Evolutionary conservation across 1,284 basidiomycete species (phyloP), one percentile per base, ranked within the genome.

Genomic region (Pseudomicrostroma phylloplanum): DNA sequence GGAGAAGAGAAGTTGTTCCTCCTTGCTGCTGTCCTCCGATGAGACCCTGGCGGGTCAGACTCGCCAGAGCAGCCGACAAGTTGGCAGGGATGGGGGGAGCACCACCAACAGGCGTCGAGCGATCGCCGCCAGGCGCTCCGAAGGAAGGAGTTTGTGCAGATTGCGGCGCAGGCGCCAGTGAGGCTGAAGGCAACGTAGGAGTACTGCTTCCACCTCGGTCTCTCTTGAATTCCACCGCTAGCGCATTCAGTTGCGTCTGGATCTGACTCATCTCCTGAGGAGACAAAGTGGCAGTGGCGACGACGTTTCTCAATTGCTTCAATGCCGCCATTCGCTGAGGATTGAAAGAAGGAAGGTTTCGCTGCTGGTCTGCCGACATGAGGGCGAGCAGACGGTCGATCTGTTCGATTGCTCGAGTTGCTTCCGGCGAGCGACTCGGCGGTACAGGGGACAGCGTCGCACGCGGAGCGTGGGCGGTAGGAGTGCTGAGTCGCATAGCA

Each of bases 181-280:
- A 49, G 42, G 58, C 64, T 40, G 63, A 63, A 9, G 66, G 67
- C 65, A 70, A 71, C 49, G 66, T 65, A 59, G 67, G 25, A 58
- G 56, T 19, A 58, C 26, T 36, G 64, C 43, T 6, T 54, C 55
- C 30, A 61, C 56, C 40, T 55, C 43, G 25, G 61, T 58, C 56
- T 39, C 41, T 23, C 7, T 63, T 58, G n/a, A 74, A 56, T 26
- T 76, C 72, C 21, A 61, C 59, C 42, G 86, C 83, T 19, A 92
- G 81, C 39, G 84, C 83, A 42, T 89, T 87, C 6, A 94, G 80
- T 74, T 92, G 90, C 40, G 81, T 80, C 0, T 91, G 83, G 60
- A 94, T 92, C 74, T 91, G 89, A 48, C 83, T 83, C 30, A 93
- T 82, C 74, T 93, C 89, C 26, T 86, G 85, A 70, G 88, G 86